Evolutionary conservation across 2,329 filamentous ascomycete genomes (phyloP).

Genomic region (Neofusicoccum laricinum): DNA sequence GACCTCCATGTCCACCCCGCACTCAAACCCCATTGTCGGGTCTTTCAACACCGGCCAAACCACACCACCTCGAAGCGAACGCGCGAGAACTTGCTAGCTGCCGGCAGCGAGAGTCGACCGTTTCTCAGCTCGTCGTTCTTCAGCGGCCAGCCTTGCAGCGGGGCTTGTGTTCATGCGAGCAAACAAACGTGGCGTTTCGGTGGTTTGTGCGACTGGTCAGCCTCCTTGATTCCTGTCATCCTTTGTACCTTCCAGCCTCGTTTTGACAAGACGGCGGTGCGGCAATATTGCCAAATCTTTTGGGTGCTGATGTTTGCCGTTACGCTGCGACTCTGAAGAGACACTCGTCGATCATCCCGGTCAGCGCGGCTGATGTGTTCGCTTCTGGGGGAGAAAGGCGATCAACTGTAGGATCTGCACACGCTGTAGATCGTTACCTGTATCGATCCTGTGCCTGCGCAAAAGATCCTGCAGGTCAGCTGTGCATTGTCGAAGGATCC

Average conservation of each 20-base stretch:
- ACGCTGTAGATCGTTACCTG: constrained; percentile 9
- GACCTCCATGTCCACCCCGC: not conserved
- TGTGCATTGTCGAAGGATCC: not conserved
- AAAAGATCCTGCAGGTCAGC: constrained; percentile 8
- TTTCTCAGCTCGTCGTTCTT: not conserved
- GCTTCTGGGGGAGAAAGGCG: not conserved
- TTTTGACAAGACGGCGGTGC: not conserved
- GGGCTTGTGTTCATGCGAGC: not conserved
- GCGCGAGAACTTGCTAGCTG: not conserved
- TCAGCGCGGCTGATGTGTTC: constrained; percentile 3
- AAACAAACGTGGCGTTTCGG: not conserved
- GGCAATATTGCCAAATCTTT: not conserved
- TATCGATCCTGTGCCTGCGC: constrained; percentile 6
- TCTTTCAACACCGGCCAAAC: not conserved
- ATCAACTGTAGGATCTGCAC: constrained; percentile 6
- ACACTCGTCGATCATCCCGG: not conserved
- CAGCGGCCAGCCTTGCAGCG: not conserved
- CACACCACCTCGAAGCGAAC: not conserved
- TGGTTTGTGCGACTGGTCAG: not conserved
- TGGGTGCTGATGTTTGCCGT: not conserved
- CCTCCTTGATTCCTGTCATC: not conserved
- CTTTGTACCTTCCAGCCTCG: not conserved
- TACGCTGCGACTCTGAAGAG: not conserved
- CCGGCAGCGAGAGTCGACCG: not conserved
- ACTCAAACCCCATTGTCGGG: not conserved